Conservation (phyloP, 2,329 filamentous ascomycete genomes). For the Colletotrichum sp. region DNA sequence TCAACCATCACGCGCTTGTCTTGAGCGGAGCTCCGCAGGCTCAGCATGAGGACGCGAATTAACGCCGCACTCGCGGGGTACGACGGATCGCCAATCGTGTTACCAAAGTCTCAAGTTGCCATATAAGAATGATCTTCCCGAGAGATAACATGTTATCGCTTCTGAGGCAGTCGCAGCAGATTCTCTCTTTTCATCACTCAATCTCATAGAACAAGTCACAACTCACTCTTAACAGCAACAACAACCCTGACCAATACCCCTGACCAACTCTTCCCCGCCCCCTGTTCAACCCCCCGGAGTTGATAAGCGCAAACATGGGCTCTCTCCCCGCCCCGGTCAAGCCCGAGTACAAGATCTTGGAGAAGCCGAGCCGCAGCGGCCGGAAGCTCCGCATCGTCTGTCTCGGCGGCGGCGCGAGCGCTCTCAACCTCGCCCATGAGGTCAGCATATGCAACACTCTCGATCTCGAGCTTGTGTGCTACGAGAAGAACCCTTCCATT, state of each 20-base stretch:
- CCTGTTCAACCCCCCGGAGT: not conserved
- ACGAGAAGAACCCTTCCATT: slow-evolving; percentile 31
- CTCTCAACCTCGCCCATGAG: slow-evolving; percentile 30
- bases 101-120: not conserved
- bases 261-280: not conserved
- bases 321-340: slow-evolving; percentile 5
- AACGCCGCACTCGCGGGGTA: not conserved
- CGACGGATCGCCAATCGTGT: not conserved
- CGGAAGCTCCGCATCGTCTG: slow-evolving; percentile 31
- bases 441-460: slow-evolving; percentile 22
- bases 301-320: slow-evolving; percentile 4
- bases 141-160: not conserved
- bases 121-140: not conserved
- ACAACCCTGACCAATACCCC: not conserved
- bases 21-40: slow-evolving; percentile 4
- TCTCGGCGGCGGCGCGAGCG: slow-evolving; percentile 33
- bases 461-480: slow-evolving; percentile 27
- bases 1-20: not conserved
- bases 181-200: not conserved
- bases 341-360: slow-evolving; percentile 25
- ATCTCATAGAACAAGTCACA: not conserved
- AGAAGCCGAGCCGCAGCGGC: slow-evolving; percentile 26
- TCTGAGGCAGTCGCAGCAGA: not conserved
- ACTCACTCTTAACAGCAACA: not conserved
- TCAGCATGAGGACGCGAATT: not conserved